Evolutionary conservation across 2,329 filamentous ascomycete species (phyloP).

Genomic region (Fonsecaea pugnacius): DNA sequence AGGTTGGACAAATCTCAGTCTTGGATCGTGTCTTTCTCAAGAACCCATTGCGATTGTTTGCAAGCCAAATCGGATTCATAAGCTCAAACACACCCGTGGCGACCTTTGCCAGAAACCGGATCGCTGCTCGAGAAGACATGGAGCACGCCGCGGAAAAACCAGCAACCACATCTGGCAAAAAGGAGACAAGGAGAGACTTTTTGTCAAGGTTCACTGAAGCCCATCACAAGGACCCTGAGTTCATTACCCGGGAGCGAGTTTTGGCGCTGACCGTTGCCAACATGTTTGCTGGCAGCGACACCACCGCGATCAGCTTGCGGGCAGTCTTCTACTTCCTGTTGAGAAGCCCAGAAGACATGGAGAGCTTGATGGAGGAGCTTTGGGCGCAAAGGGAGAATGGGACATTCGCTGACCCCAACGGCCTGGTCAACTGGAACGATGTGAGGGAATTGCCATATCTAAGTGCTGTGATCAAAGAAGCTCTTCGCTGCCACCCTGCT

Average conservation of each 20-base stretch:
- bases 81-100: constrained; percentile 24
- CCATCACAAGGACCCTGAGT: constrained; percentile 28
- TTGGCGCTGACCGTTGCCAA: constrained; percentile 28
- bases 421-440: constrained; percentile 55
- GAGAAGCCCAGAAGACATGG: constrained; percentile 56
- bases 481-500: constrained; percentile 40
- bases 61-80: constrained; percentile 21
- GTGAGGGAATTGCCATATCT: constrained; percentile 40
- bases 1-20: constrained; percentile 43
- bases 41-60: constrained; percentile 25
- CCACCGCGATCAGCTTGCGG: constrained; percentile 73
- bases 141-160: constrained; percentile 11
- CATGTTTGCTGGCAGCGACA: constrained; percentile 72
- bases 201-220: constrained; percentile 40
- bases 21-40: constrained; percentile 38
- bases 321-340: constrained; percentile 75
- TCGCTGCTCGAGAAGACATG: constrained; percentile 17
- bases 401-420: neutral
- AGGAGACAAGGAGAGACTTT: constrained; percentile 34
- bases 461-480: constrained; percentile 44
- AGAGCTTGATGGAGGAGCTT: constrained; percentile 24
- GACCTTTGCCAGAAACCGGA: constrained; percentile 23
- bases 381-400: constrained; percentile 45
- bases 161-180: neutral
- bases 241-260: constrained; percentile 26